A percentile compares a stretch with the other conserved stretches of the same genome.
These are phyloP conservation scores for Limnanthes douglasii DNA, from an alignment of 345 rosid genomes.

Conservation along the genomic window DNA sequence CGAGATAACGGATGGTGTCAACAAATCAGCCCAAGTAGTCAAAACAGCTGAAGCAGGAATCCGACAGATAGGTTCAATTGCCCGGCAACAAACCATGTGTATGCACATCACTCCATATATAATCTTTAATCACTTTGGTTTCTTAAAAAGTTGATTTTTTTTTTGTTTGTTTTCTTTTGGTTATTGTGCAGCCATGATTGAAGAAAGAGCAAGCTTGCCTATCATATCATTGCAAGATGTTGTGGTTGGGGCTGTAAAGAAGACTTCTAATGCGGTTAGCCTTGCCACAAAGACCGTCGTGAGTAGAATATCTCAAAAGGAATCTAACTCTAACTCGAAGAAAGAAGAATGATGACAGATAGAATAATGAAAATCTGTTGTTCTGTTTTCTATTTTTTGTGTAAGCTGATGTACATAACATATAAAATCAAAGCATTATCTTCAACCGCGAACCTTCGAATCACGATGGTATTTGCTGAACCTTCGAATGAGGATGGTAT, in stretches of 20 bases:
- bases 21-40: constrained; percentile 83
- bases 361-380: too few relatives aligned
- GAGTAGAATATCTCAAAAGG: too few relatives aligned
- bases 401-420: too few relatives aligned
- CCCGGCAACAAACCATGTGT: constrained; percentile 79
- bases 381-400: too few relatives aligned
- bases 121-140: background rate
- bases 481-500: too few relatives aligned
- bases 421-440: too few relatives aligned
- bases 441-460: too few relatives aligned
- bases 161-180: background rate
- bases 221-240: constrained; percentile 64
- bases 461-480: too few relatives aligned
- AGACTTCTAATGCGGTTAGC: constrained; percentile 67
- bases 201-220: constrained; percentile 84
- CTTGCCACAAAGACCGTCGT: constrained; percentile 60
- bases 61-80: constrained; percentile 59
- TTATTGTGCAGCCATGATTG: constrained; percentile 56
- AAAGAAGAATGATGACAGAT: constrained; percentile 18
- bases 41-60: constrained; percentile 89
- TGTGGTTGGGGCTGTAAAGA: constrained; percentile 66
- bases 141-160: constrained; percentile 5
- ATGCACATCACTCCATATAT: constrained; percentile 4
- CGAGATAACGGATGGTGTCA: constrained; percentile 75
- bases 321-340: constrained; percentile 47